Evolutionary conservation across 352 stramenopile genomes (phyloP), one percentile per base, ranked within the genome.

Genomic region (Globisporangium iwayamae): DNA sequence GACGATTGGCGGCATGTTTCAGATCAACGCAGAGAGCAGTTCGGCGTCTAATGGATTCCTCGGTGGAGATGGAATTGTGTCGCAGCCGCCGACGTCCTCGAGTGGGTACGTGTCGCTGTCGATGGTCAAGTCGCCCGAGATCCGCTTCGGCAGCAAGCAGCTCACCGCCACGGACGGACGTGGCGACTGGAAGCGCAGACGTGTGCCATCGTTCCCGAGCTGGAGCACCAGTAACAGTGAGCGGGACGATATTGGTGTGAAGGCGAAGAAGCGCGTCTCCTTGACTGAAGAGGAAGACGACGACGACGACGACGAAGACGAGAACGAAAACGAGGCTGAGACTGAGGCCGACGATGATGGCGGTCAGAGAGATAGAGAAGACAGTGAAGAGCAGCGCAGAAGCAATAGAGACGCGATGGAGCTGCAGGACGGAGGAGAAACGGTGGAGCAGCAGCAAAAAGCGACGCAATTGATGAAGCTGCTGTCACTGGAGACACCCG

Each of bases 21-120:
- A 79, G 53, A 47, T 28, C 28, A 67, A 66, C 14, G 69, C 66
- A 34, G 60, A 66, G 47, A 71, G 52, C 30, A 41, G 36, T 41
- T 68, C 72, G 14, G 62, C 63, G 9, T 64, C 70, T 8, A 71
- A 59, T 20, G 65, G 32, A 20, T 47, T 20, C 5, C n/a, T 30
- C 30, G 70, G 58, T 34, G 69, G 72, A 39, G 72, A 53, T 41
- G 71, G 10, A 9, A 36, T 53, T 30, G 55, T 52, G 10, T 7
- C 63, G 6, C 48, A 59, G 53, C 51, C 43, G 28, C 39, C 43
- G 46, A 81, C 78, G 50, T 70, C 79, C 10, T 73, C 64, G 4
- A 80, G 74, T n/a, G 78, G 83, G 6, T 92, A 92, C 66, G 79
- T 92, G 34, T 92, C 83, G 39, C 71, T 92, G 22, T 92, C 83